Evolutionary conservation across 2,329 filamentous ascomycete species (phyloP).

Genomic region (Coleophoma crateriformis): DNA sequence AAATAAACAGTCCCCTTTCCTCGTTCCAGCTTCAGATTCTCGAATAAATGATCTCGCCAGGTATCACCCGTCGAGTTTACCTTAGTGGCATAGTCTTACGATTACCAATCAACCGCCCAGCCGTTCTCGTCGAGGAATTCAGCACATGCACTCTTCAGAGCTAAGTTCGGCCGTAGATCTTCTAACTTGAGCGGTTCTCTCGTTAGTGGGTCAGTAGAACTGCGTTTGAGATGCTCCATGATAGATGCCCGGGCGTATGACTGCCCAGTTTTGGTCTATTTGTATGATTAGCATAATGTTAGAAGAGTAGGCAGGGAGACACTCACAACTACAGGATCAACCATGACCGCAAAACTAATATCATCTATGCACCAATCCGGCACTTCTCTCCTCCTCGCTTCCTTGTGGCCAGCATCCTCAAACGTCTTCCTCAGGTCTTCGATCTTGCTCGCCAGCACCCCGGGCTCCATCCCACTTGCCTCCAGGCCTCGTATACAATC

Average conservation of each 20-base stretch:
- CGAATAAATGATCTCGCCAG: no score
- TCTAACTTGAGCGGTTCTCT: conserved; percentile 62
- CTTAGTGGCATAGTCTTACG: no score
- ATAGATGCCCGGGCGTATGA: conserved; percentile 87
- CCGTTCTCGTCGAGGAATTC: conserved; percentile 84
- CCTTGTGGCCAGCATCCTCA: conserved; percentile 43
- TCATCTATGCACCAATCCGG: conserved; percentile 76
- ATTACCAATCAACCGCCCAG: conserved; percentile 85
- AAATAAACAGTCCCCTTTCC: no score
- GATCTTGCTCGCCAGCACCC: conserved; percentile 42
- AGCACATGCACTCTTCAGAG: conserved; percentile 73
- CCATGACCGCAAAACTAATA: conserved; percentile 69
- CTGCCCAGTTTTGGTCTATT: conserved; percentile 74
- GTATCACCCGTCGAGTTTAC: no score
- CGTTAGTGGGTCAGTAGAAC: conserved; percentile 76
- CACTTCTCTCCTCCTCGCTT: conserved; percentile 38
- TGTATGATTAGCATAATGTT: neutral
- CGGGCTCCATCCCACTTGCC: conserved; percentile 32
- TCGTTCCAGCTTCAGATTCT: no score
- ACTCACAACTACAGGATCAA: conserved; percentile 51
- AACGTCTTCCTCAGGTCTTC: conserved; percentile 41
- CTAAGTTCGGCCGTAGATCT: conserved; percentile 78
- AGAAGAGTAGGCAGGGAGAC: neutral
- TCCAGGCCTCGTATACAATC: conserved; percentile 51
- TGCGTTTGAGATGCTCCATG: conserved; percentile 75